Percentiles rank a stretch among this genome's conserved stretches.
Evolutionary conservation across 2,329 filamentous ascomycete species (phyloP).

Genomic region (Microcyclospora tardicrescens): DNA sequence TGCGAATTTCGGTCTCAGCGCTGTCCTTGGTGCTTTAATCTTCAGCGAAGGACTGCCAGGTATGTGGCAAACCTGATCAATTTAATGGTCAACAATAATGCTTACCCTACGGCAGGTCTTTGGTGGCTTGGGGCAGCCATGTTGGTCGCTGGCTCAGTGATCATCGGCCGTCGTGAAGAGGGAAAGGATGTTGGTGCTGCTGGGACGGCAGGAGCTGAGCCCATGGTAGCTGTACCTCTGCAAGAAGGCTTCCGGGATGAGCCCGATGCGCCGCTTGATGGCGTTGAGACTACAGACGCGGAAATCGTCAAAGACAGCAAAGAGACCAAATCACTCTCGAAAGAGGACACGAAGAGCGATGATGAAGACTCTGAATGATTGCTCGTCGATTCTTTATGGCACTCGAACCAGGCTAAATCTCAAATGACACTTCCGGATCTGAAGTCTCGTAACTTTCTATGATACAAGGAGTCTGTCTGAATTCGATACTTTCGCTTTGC

Average conservation of each 20-base stretch:
- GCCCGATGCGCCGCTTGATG: conserved; percentile 16
- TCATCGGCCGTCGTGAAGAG: conserved; percentile 60
- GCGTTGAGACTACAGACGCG: background rate
- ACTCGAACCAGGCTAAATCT: too few relatives aligned
- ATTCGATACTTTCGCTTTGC: too few relatives aligned
- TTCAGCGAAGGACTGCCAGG: conserved; percentile 58
- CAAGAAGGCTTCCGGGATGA: conserved; percentile 17
- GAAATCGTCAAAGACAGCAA: background rate
- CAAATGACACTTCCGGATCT: too few relatives aligned
- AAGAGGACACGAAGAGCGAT: too few relatives aligned
- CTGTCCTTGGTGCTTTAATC: conserved; percentile 54
- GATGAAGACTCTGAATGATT: too few relatives aligned
- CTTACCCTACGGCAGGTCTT: conserved; percentile 28
- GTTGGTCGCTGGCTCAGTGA: conserved; percentile 63
- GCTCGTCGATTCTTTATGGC: too few relatives aligned
- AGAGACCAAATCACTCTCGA: too few relatives aligned
- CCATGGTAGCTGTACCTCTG: conserved; percentile 4
- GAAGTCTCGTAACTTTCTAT: too few relatives aligned
- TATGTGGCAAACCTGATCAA: conserved; percentile 4
- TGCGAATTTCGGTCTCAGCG: conserved; percentile 68
- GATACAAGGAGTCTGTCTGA: too few relatives aligned
- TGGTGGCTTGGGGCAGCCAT: conserved; percentile 67
- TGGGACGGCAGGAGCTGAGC: conserved; percentile 9
- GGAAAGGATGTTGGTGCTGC: conserved; percentile 18
- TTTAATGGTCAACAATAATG: background rate